Percentiles rank a stretch among this genome's conserved stretches.
These are phyloP conservation scores for Aspergillus wentii DNA, from an alignment of 495 filamentous ascomycete genomes.

Conservation along the genomic window DNA sequence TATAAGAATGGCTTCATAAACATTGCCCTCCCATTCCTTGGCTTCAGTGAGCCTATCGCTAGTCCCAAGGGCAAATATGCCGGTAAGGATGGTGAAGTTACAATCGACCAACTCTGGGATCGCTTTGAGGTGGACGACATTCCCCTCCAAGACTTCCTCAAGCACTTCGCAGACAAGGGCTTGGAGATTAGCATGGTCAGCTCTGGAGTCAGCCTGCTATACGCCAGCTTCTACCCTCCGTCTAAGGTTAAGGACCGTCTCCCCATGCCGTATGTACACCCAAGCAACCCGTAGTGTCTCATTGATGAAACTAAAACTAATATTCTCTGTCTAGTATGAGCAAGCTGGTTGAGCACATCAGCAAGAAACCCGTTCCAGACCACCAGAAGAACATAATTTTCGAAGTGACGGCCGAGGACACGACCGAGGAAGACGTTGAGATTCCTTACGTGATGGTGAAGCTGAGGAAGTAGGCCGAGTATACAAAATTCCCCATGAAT, in stretches of 20 bases:
- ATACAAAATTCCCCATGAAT: too few relatives aligned
- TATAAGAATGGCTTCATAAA: conserved; percentile 99
- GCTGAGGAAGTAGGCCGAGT: conserved; percentile 44
- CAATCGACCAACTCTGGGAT: conserved; percentile 96
- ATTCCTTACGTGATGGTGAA: conserved; percentile 95
- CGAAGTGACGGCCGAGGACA: conserved; percentile 90
- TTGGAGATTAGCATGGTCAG: conserved; percentile 87
- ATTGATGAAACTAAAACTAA: conserved; percentile 6
- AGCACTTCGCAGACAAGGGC: conserved; percentile 73
- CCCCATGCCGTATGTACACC: conserved; percentile 54
- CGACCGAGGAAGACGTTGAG: conserved; percentile 90
- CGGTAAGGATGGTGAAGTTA: conserved; percentile 67
- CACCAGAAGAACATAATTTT: conserved; percentile 96
- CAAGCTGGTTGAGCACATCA: conserved; percentile 80
- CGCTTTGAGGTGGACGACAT: conserved; percentile 90
- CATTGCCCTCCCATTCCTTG: conserved; percentile 93
- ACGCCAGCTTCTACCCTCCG: conserved; percentile 89
- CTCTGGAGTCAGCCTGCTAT: conserved; percentile 94
- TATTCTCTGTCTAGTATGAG: conserved; percentile 55
- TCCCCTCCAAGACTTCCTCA: conserved; percentile 76
- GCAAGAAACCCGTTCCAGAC: conserved; percentile 83
- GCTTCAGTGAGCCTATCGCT: conserved; percentile 92
- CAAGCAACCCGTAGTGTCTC: neutral
- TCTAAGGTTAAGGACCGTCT: conserved; percentile 82
- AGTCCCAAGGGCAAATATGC: conserved; percentile 88